Evolutionary conservation across 257 asterid species (phyloP).

Genomic region (Scutellaria galericulata): DNA sequence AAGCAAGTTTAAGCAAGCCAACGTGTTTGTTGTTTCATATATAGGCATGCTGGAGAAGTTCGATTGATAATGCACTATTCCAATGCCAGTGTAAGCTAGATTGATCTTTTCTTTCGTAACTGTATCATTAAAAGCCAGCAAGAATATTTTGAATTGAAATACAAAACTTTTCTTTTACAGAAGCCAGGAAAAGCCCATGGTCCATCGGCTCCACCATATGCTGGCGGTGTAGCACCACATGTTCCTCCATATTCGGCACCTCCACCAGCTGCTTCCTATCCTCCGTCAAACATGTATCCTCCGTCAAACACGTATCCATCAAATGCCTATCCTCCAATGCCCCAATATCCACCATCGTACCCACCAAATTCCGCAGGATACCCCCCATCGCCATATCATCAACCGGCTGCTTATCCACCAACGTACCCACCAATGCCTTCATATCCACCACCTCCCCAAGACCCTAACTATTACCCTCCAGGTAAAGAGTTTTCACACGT

Average conservation of each 20-base stretch:
- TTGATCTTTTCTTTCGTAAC: constrained; percentile 4
- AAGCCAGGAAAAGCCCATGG: constrained; percentile 45
- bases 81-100: constrained; percentile 62
- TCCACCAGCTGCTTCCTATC: constrained; percentile 46
- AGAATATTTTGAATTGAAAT: constrained; percentile 1
- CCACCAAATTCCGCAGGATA: constrained; percentile 46
- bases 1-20: constrained; percentile 3
- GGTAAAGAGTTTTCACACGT: constrained; percentile 34
- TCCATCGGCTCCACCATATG: constrained; percentile 49
- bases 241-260: constrained; percentile 44
- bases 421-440: constrained; percentile 43
- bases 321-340: constrained; percentile 31
- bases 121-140: not conserved
- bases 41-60: constrained; percentile 90
- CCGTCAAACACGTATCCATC: constrained; percentile 27
- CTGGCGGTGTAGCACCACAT: constrained; percentile 34
- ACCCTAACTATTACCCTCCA: constrained; percentile 48
- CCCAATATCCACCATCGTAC: constrained; percentile 46
- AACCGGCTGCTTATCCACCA: constrained; percentile 48
- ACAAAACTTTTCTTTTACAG: constrained; percentile 35
- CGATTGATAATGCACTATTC: constrained; percentile 85
- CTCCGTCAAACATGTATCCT: constrained; percentile 23
- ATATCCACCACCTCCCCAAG: constrained; percentile 57
- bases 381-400: constrained; percentile 55
- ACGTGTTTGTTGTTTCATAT: constrained; percentile 27